phyloP scores from a whole-genome alignment of 2,329 filamentous ascomycete species.

The Hypoxylon sp. region DNA sequence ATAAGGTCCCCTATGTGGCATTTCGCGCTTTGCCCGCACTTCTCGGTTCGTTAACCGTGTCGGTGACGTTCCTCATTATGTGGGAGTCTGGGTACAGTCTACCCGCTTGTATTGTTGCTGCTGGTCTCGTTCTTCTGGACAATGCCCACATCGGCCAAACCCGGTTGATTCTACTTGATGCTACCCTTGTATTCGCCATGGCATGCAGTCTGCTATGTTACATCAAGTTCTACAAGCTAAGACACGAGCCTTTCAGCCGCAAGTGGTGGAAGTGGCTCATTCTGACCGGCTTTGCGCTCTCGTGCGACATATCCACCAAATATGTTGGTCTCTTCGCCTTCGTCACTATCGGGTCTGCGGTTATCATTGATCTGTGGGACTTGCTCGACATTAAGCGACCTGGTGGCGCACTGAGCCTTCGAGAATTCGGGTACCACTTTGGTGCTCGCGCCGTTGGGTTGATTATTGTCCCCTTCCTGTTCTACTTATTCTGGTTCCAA shows the following conservation, averaged over 20 bases:
- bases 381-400: conserved; percentile 90
- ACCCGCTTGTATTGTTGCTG: conserved; percentile 89
- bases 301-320: conserved; percentile 98
- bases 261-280: conserved; percentile 99
- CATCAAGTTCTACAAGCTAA: conserved; percentile 96
- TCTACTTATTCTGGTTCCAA: conserved; percentile 99
- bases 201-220: conserved; percentile 94
- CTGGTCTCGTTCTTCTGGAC: conserved; percentile 91
- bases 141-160: conserved; percentile 99
- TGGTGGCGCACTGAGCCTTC: conserved; percentile 83
- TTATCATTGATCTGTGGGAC: conserved; percentile 95
- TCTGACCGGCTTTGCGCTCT: conserved; percentile 92
- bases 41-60: conserved; percentile 91
- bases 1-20: conserved; percentile 97
- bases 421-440: conserved; percentile 90
- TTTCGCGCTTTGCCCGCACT: conserved; percentile 94
- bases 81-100: conserved; percentile 99
- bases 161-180: conserved; percentile 92
- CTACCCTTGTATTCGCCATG: conserved; percentile 95
- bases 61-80: conserved; percentile 97
- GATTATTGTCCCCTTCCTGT: conserved; percentile 92
- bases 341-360: conserved; percentile 94
- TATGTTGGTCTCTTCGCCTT: conserved; percentile 98
- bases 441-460: conserved; percentile 86
- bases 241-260: conserved; percentile 88